Percentiles rank a stretch among this genome's conserved stretches.
phyloP scores from a whole-genome alignment of 306 rosid species.

The Parietaria judaica region DNA sequence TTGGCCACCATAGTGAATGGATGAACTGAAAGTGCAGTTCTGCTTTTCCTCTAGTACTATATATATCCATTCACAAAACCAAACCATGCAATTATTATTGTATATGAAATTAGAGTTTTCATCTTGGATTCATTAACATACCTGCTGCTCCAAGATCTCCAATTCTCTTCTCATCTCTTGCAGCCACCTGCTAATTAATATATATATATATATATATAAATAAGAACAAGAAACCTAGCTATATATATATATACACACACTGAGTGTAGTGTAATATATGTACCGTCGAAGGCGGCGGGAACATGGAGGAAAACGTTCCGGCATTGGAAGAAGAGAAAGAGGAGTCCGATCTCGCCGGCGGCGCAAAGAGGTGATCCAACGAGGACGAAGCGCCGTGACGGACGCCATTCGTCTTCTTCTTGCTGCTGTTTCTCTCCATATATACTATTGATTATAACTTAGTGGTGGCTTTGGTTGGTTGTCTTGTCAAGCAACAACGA shows the following conservation, averaged over 20 bases:
- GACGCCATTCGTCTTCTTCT: constrained; percentile 26
- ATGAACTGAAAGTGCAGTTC: constrained; percentile 65
- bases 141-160: constrained; percentile 14
- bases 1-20: constrained; percentile 86
- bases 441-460: constrained; percentile 10
- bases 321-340: constrained; percentile 39
- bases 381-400: constrained; percentile 28
- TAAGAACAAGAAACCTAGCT: not conserved
- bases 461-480: too few relatives aligned
- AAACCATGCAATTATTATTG: too few relatives aligned
- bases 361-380: constrained; percentile 62
- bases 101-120: too few relatives aligned
- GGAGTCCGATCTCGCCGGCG: constrained; percentile 44
- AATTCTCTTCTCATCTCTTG: constrained; percentile 17
- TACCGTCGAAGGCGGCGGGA: constrained; percentile 63
- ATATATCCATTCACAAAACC: too few relatives aligned
- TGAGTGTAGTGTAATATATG: not conserved
- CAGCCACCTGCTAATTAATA: constrained; percentile 24
- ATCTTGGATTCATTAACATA: too few relatives aligned
- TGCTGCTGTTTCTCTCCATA: constrained; percentile 43
- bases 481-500: constrained; percentile 15
- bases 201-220: not conserved
- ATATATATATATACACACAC: too few relatives aligned
- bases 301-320: constrained; percentile 56
- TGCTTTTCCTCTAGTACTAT: constrained; percentile 32